Conservation (phyloP, 345 rosid species). For the Anastatica hierochuntica region DNA sequence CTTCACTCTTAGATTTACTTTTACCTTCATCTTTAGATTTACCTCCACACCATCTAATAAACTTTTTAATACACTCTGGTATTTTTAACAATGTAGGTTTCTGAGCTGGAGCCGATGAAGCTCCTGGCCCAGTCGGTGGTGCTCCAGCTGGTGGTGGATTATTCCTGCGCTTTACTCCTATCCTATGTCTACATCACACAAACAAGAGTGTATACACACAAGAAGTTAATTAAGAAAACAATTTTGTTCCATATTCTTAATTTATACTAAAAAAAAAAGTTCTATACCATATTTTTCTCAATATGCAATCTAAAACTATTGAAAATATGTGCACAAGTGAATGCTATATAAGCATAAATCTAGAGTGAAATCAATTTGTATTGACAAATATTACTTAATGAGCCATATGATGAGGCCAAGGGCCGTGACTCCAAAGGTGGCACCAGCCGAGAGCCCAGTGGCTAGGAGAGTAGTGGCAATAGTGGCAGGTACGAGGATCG, state of each 20-base stretch:
- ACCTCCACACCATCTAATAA: too few relatives aligned
- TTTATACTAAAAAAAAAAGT: too few relatives aligned
- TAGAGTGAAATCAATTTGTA: too few relatives aligned
- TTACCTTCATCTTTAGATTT: too few relatives aligned
- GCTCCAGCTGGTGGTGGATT: conserved; percentile 15
- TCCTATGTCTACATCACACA: conserved; percentile 12
- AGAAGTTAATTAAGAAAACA: too few relatives aligned
- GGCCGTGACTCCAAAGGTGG: conserved; percentile 43
- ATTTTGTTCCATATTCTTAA: too few relatives aligned
- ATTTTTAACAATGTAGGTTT: not conserved
- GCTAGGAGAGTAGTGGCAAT: conserved; percentile 35
- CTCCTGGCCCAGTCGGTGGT: conserved; percentile 4
- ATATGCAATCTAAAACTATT: too few relatives aligned
- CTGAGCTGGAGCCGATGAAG: too few relatives aligned
- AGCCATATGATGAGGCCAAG: conserved; percentile 61
- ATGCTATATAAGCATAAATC: conserved; percentile 8
- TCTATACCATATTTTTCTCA: too few relatives aligned
- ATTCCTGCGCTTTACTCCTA: conserved; percentile 6
- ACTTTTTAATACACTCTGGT: not conserved
- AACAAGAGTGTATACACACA: too few relatives aligned
- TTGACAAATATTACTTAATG: too few relatives aligned
- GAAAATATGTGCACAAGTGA: not conserved
- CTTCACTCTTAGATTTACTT: too few relatives aligned
- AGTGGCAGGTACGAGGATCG: conserved; percentile 70
- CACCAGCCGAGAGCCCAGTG: conserved; percentile 52